Evolutionary conservation across 306 rosid species (phyloP).

Genomic region (Acacia melanoxylon): DNA sequence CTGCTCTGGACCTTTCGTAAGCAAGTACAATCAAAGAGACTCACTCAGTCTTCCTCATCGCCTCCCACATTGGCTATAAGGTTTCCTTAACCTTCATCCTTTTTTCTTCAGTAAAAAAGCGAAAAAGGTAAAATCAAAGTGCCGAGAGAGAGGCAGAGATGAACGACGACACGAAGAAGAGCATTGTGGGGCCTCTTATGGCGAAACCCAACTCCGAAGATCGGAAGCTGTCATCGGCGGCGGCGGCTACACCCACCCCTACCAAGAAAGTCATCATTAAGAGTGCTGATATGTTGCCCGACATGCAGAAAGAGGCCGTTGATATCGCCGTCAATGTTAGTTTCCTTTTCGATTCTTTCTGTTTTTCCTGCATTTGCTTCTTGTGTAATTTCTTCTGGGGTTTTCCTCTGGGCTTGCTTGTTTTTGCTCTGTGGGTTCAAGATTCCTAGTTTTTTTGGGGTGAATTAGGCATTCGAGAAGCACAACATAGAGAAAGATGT

Average conservation of each 20-base stretch:
- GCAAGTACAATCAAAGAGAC: neutral
- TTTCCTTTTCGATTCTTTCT: neutral
- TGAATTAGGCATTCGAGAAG: conserved; percentile 82
- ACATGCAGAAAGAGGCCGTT: conserved; percentile 89
- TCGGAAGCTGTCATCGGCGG: conserved; percentile 54
- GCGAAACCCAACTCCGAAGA: conserved; percentile 61
- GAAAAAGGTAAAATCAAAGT: neutral
- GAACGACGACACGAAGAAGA: conserved; percentile 74
- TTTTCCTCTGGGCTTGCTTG: neutral
- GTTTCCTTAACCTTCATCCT: neutral
- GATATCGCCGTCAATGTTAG: conserved; percentile 88
- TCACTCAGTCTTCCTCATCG: neutral
- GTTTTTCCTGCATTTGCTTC: neutral
- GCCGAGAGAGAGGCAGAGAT: conserved; percentile 20
- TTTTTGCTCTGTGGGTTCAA: neutral
- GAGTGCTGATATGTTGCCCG: conserved; percentile 88
- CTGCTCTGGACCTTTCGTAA: conserved; percentile 1
- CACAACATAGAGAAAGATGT: conserved; percentile 85
- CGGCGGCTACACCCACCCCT: conserved; percentile 31
- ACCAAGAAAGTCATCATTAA: conserved; percentile 77
- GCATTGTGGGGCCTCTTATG: conserved; percentile 47
- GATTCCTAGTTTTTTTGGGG: neutral
- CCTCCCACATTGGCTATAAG: neutral
- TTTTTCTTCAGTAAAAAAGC: neutral
- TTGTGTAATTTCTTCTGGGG: neutral